Evolutionary conservation across 139 green algal species (phyloP).

Genomic region (Tetraselmis striata): DNA sequence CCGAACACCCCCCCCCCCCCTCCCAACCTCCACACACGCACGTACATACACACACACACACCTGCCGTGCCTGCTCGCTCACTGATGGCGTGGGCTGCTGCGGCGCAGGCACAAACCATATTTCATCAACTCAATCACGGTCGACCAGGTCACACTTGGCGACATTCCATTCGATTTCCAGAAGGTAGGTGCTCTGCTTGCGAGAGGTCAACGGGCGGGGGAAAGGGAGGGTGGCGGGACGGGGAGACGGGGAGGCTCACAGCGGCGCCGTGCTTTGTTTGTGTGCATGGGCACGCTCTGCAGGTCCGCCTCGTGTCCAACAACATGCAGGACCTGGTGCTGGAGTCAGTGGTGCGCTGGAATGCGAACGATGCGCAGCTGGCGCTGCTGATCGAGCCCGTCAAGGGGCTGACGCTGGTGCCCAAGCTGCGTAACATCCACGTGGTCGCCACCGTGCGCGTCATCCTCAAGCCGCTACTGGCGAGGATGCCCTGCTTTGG

Average conservation of each 20-base stretch:
- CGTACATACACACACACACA: neutral
- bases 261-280: too few species aligned
- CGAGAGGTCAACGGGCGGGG: too few species aligned
- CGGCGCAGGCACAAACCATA: neutral
- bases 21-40: neutral
- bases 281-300: too few species aligned
- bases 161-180: neutral
- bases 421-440: constrained; percentile 77
- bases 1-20: neutral
- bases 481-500: constrained; percentile 70
- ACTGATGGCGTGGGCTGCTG: neutral
- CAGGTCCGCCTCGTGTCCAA: neutral
- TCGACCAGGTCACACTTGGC: neutral
- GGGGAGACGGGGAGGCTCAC: too few species aligned
- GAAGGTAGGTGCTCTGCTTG: neutral
- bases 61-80: neutral
- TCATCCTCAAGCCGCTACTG: constrained; percentile 60
- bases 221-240: too few species aligned
- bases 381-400: neutral
- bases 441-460: constrained; percentile 46
- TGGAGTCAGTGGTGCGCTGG: neutral
- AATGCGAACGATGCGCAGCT: neutral
- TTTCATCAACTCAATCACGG: neutral
- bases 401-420: constrained; percentile 32
- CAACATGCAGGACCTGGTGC: neutral